Base-by-base conservation (phyloP, 345 rosid species). In the Zanthoxylum bungeanum region DNA sequence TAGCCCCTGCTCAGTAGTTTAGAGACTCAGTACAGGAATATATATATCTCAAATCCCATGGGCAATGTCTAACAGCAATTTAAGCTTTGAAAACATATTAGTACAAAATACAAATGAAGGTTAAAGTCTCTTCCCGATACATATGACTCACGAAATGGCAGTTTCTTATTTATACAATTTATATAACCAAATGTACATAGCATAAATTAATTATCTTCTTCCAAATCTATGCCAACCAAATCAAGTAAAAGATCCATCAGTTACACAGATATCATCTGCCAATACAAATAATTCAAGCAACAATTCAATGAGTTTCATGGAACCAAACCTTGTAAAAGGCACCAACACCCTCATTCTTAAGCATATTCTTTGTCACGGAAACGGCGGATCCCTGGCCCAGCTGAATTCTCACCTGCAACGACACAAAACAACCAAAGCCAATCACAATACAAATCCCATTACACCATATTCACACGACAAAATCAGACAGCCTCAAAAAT, bases 341-440 rank as follows among this genome's bases (percentile, higher is more conserved):
- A 74, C 91, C 89, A 16, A 92, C 1, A 57, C 98, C 99, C 73
- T 95, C 96, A 42, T 93, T 85, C 81, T 76, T 86, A 37, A 95
- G 86, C 99, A 95, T 93, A 78, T 8, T 91, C 70, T 70, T 88
- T 50, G 98, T 87, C 61, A 95, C 93, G 50, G 78, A 60, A 4
- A 12, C 93, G 11, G 99, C 98, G 21, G 98, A 89, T 73, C 99
- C 99, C 75, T 95, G 99, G 60, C 99, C 99, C 82, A 95, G 71
- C 72, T 95, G 99, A 78, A 95, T 95, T 73, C 99, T 92, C 91
- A 95, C 99, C 99, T 95, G 65, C 69, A 81, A 72, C 78, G 69
- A 63, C 57, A 44, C 30, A 66, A 53, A 71, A 40, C 74, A 72
- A 22, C 14, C 69, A 60, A 39, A 70, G 46, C 37, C 66, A 66